Base-by-base conservation (phyloP, 371 early-diverging fungal species). In the Funneliformis caledonium region DNA sequence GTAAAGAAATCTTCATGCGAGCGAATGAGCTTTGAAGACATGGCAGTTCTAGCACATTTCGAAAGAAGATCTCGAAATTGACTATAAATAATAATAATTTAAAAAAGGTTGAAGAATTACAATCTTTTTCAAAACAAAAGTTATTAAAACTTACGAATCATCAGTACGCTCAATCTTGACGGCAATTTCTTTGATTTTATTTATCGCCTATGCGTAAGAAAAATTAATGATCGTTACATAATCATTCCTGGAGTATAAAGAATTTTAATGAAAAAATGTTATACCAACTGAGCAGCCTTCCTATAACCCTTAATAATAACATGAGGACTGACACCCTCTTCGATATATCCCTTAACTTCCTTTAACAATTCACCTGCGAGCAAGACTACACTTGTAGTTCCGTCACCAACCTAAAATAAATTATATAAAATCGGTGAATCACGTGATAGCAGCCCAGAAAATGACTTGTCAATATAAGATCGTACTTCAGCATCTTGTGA, bases 381-480 rank as follows among this genome's bases (percentile, higher is more conserved):
- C 48, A 99, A 89, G 16, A 99, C 98, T 14, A 99, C 99, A 88
- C 97, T 97, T 14, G 99, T 99, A 43, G 99, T 99, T 81, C 99
- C 99, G 87, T 99, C 99, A 79, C 99, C 99, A 59, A 94, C 95
- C 92, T 93, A 74, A 19, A 14, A 22, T 42, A n/a, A 16, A 22
- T 78, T 33, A 59, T 31, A 65, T 26, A 72, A 31, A 80, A 37
- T 42, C 12, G 16, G 37, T 6, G 16, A 82, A 82, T 42, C 31
- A 16, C 59, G 45, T n/a, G 37, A 43, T 65, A 43, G 2, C n/a
- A 22, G n/a, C 16, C 10, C n/a, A 70, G 33, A 14, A 43, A 45
- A 10, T 47, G 12, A 22, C 33, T 8, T 37, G 37, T 37, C 37
- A 37, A 3, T 37, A 37, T 37, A 37, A 37, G 37, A 33, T 22